These are phyloP conservation scores for Gaertneriomyces semiglobifer DNA, from an alignment of 192 early-diverging fungal species.

Conservation along the genomic window DNA sequence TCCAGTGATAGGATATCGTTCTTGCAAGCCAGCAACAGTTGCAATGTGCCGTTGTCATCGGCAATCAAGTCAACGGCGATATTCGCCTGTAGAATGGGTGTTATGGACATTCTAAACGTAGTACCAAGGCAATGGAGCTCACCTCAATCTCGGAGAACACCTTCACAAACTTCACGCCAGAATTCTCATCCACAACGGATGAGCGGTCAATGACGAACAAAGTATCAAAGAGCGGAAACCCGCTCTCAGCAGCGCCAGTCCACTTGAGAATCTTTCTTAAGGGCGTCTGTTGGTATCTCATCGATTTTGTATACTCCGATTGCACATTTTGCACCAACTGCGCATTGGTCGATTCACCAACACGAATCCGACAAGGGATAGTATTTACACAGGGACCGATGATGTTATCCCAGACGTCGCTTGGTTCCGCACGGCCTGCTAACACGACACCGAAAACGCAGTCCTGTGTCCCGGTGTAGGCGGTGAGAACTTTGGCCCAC, in stretches of 20 bases:
- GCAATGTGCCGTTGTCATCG: not conserved
- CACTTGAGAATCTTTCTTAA: not conserved
- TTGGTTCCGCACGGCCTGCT: conserved; percentile 13
- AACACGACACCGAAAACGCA: conserved; percentile 23
- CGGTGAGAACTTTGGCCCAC: conserved; percentile 16
- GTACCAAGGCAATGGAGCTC: not conserved
- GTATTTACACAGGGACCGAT: conserved; percentile 27
- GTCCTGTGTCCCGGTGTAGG: conserved; percentile 11
- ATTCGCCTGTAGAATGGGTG: not conserved
- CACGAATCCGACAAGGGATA: conserved; percentile 8
- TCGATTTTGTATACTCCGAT: not conserved
- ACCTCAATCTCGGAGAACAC: not conserved
- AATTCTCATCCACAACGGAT: not conserved
- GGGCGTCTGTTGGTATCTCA: conserved; percentile 6
- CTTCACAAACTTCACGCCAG: not conserved
- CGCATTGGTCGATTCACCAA: not conserved
- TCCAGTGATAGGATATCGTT: not conserved
- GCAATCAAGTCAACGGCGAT: not conserved
- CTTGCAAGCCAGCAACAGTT: not conserved
- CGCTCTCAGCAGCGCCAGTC: not conserved
- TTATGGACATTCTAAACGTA: not conserved
- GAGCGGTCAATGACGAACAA: conserved; percentile 11
- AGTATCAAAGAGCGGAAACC: conserved; percentile 10
- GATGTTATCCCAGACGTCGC: not conserved
- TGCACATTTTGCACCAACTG: conserved; percentile 3